A percentile compares a stretch with the other conserved stretches of the same genome.
phyloP scores from a whole-genome alignment of 2,329 filamentous ascomycete species.

The Neopestalotiopsis rosae region DNA sequence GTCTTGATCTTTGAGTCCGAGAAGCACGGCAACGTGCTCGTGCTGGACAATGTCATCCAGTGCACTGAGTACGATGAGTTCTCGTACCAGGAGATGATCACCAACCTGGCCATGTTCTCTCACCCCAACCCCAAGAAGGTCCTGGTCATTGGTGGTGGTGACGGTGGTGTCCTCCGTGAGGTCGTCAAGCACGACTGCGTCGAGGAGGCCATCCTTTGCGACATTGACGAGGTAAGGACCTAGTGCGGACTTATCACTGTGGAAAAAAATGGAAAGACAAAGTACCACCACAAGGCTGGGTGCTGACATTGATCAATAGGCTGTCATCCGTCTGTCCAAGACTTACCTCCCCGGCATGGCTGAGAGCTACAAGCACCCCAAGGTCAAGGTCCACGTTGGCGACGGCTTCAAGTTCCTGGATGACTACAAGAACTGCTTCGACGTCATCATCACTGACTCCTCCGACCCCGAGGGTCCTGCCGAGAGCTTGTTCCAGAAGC shows the following conservation, averaged over 20 bases:
- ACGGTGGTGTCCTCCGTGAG: constrained; percentile 96
- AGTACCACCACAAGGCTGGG: neutral
- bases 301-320: constrained; percentile 50
- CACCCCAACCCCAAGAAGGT: constrained; percentile 99
- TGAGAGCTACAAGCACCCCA: constrained; percentile 90
- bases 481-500: constrained; percentile 96
- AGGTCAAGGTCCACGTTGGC: constrained; percentile 89
- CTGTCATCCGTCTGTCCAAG: constrained; percentile 98
- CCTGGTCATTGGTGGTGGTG: constrained; percentile 95
- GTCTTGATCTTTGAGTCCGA: constrained; percentile 98
- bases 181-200: constrained; percentile 98
- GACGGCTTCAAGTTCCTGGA: constrained; percentile 99
- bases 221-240: constrained; percentile 84
- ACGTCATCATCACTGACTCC: constrained; percentile 99
- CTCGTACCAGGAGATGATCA: constrained; percentile 99
- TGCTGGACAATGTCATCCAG: constrained; percentile 99
- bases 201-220: constrained; percentile 94
- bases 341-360: constrained; percentile 95
- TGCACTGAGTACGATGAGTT: constrained; percentile 99
- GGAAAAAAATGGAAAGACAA: neutral
- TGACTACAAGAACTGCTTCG: constrained; percentile 96
- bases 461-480: constrained; percentile 97
- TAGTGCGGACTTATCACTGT: constrained; percentile 42
- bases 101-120: constrained; percentile 96
- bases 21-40: constrained; percentile 93